These are phyloP conservation scores for Ophiostoma sp. DNA, from an alignment of 2,329 filamentous ascomycete species.

Conservation along the genomic window DNA sequence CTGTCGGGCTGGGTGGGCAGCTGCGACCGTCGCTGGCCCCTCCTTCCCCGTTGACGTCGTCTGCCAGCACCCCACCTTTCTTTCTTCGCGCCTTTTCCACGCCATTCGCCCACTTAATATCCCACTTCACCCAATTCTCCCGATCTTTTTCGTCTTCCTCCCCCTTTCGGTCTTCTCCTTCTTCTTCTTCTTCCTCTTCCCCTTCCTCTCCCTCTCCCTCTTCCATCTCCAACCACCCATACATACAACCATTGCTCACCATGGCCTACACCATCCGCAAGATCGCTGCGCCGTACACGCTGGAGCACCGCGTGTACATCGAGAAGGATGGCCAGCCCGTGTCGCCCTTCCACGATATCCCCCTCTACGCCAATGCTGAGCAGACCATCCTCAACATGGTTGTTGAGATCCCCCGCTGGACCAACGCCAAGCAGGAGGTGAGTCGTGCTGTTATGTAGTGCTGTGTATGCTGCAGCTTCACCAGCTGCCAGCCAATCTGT, in stretches of 20 bases:
- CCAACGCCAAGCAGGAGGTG: conserved; percentile 99
- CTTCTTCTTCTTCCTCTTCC: conserved; percentile 7
- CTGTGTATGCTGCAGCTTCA: not conserved
- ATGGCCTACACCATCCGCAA: conserved; percentile 78
- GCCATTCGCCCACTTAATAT: conserved; percentile 13
- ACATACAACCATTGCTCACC: conserved; percentile 25
- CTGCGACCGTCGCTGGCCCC: conserved; percentile 5
- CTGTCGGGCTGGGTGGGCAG: conserved; percentile 6
- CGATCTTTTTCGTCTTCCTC: not conserved
- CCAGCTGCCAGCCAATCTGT: no score
- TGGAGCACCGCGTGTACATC: conserved; percentile 95
- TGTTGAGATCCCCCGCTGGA: conserved; percentile 99
- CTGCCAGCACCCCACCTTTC: conserved; percentile 21
- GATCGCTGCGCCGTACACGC: conserved; percentile 81
- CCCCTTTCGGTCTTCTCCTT: not conserved
- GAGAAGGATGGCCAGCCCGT: conserved; percentile 94
- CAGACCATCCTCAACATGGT: conserved; percentile 98
- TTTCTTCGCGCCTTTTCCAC: conserved; percentile 17
- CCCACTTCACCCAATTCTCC: conserved; percentile 10
- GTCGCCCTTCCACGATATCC: conserved; percentile 97
- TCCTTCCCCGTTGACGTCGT: conserved; percentile 13
- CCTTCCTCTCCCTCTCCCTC: conserved; percentile 11
- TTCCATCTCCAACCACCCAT: conserved; percentile 24
- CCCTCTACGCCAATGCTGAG: conserved; percentile 93
- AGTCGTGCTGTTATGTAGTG: conserved; percentile 33